phyloP scores from a whole-genome alignment of 78 protist genomes.

The Protostelium mycophagum region DNA sequence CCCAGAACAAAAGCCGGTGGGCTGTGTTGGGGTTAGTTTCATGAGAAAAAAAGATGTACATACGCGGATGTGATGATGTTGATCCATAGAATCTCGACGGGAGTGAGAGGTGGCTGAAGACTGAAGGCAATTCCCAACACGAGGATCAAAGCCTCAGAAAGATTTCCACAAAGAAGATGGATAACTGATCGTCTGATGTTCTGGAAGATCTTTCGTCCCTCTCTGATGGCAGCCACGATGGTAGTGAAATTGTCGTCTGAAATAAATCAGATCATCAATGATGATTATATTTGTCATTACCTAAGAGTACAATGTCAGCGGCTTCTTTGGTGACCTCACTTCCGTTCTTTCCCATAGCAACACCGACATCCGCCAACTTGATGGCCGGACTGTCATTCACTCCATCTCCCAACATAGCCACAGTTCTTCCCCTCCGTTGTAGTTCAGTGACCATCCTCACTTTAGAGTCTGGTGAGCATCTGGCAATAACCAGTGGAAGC shows the following conservation, averaged over 20 bases:
- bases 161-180: not conserved
- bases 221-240: not conserved
- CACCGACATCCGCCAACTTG: not conserved
- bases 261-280: not conserved
- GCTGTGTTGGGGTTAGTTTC: not conserved
- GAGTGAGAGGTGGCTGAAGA: constrained; percentile 75
- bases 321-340: constrained; percentile 95
- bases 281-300: constrained; percentile 64
- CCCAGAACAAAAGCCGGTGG: not conserved
- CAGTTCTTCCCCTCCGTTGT: not conserved
- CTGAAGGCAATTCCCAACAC: constrained; percentile 25
- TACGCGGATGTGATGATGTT: not conserved
- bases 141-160: not conserved
- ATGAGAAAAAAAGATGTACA: not conserved
- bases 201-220: constrained; percentile 7
- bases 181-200: not conserved
- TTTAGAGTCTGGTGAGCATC: constrained; percentile 11
- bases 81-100: not conserved
- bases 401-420: constrained; percentile 66
- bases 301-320: constrained; percentile 86
- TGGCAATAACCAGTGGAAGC: constrained; percentile 6
- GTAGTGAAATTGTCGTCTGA: constrained; percentile 7
- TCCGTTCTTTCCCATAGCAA: constrained; percentile 68
- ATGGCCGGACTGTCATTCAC: constrained; percentile 76
- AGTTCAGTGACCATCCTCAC: constrained; percentile 4